Conservation (phyloP, 768 basidiomycete genomes). For the Suillus americanus region DNA sequence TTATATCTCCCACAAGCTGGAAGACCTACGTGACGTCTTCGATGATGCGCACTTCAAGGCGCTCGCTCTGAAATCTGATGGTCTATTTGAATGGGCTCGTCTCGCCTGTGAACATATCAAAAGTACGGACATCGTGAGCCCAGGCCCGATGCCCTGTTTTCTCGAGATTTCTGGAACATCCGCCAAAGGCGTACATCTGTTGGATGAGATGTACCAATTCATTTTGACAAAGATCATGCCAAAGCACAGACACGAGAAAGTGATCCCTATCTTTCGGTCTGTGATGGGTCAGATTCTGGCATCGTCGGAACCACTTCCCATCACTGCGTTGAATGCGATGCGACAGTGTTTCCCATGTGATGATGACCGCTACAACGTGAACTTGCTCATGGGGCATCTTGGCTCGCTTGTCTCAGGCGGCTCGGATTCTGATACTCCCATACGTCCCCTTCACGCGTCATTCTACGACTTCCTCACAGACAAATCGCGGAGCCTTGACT, state of each 20-base stretch:
- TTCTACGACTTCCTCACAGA: constrained; percentile 27
- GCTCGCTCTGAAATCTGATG: constrained; percentile 4
- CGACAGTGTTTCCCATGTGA: neutral
- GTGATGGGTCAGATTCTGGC: constrained; percentile 6
- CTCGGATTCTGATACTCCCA: neutral
- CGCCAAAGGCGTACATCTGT: neutral
- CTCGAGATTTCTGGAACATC: neutral
- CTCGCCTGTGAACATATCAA: constrained; percentile 9
- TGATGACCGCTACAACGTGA: constrained; percentile 24
- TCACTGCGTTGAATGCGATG: neutral
- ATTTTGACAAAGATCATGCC: constrained; percentile 7
- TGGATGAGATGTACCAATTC: constrained; percentile 6
- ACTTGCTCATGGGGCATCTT: neutral
- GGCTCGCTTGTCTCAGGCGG: constrained; percentile 10
- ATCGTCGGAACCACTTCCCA: constrained; percentile 7
- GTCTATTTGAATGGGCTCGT: constrained; percentile 11
- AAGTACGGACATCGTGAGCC: neutral
- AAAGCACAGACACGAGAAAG: neutral
- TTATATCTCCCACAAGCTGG: constrained; percentile 1
- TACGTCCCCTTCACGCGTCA: constrained; percentile 24
- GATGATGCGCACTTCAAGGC: neutral
- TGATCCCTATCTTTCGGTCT: constrained; percentile 1
- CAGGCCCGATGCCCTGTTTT: neutral
- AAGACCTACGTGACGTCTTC: neutral
- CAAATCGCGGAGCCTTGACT: constrained; percentile 10